Conservation (phyloP, 345 rosid species). For the Salix purpurea region DNA sequence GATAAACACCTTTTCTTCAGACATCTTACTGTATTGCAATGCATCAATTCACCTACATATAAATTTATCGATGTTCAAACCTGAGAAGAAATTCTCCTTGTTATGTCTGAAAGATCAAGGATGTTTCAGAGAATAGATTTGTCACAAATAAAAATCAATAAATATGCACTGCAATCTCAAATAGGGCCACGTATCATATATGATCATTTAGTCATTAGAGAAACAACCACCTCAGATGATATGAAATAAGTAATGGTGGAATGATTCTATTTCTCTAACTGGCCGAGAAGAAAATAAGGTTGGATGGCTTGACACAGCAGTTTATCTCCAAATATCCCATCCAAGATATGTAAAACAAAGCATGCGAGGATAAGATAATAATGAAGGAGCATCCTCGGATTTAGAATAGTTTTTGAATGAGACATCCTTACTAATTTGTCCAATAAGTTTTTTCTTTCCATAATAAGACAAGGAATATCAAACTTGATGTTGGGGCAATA, state of each 20-base stretch:
- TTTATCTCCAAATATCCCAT: neutral
- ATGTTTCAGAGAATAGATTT: neutral
- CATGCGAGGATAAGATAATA: neutral
- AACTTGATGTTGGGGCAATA: neutral
- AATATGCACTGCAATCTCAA: neutral
- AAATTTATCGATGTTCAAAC: neutral
- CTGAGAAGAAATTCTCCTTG: neutral
- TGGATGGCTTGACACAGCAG: neutral
- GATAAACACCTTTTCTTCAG: neutral
- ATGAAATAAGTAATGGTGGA: neutral
- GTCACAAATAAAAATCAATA: neutral
- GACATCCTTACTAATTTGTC: neutral
- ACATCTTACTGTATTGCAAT: neutral
- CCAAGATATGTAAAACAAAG: neutral
- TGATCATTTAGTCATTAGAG: neutral
- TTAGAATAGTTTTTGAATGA: neutral
- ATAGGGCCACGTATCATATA: neutral
- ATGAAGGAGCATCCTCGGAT: neutral
- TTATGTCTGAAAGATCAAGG: neutral
- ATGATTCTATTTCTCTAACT: neutral
- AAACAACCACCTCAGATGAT: neutral
- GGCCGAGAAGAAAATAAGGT: neutral
- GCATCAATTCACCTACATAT: neutral
- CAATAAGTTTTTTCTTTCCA: neutral
- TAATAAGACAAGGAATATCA: neutral